Evolutionary conservation across 257 asterid species (phyloP).

Genomic region (Rubia yunnanensis): DNA sequence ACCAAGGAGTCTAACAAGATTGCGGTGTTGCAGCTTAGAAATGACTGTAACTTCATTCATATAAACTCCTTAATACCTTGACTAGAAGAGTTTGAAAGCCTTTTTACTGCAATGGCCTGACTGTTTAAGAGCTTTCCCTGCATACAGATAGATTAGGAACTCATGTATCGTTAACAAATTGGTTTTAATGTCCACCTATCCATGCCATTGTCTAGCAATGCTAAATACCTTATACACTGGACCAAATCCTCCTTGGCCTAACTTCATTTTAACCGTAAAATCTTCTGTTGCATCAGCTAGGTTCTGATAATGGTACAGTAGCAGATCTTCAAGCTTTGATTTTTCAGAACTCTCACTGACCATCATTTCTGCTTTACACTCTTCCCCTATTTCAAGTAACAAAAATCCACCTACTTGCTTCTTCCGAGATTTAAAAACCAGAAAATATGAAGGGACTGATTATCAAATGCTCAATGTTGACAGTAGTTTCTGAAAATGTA

Average conservation of each 20-base stretch:
- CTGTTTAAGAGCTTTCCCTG: slow-evolving; percentile 10
- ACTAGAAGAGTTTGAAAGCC: too few relatives aligned
- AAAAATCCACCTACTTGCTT: too few relatives aligned
- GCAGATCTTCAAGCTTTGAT: slow-evolving; percentile 10
- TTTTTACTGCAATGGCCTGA: slow-evolving; percentile 12
- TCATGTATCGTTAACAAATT: background rate
- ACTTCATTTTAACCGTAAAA: slow-evolving; percentile 29
- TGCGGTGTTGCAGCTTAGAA: slow-evolving; percentile 38
- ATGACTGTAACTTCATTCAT: slow-evolving; percentile 35
- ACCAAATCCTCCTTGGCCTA: slow-evolving; percentile 67
- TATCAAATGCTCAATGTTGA: too few relatives aligned
- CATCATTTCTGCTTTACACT: too few relatives aligned
- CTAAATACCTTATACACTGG: slow-evolving; percentile 47
- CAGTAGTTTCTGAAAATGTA: too few relatives aligned
- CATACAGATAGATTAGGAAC: background rate
- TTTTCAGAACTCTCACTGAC: too few relatives aligned
- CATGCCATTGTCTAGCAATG: background rate
- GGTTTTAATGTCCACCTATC: background rate
- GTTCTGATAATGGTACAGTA: slow-evolving; percentile 12
- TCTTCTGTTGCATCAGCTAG: slow-evolving; percentile 39
- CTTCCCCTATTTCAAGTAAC: too few relatives aligned
- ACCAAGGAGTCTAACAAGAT: too few relatives aligned
- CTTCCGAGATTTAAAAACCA: too few relatives aligned
- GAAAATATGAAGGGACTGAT: too few relatives aligned
- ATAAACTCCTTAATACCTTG: slow-evolving; percentile 27